Conservation (phyloP, 2,329 filamentous ascomycete species). For the Colletotrichum sp. region DNA sequence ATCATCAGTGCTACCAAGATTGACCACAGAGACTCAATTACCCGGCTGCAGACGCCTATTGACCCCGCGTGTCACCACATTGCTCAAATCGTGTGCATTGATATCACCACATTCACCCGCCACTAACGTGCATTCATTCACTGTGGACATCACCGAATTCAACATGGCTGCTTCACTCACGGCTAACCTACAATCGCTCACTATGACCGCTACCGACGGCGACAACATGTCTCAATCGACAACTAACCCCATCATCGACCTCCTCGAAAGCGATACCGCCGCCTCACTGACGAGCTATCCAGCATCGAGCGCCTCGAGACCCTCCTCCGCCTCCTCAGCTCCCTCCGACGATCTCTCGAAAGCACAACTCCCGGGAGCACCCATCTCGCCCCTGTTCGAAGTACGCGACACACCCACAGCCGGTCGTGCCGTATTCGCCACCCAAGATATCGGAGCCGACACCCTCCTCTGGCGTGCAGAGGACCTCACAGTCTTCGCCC, state of each 20-base stretch:
- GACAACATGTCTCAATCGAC: background rate
- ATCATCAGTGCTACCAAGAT: background rate
- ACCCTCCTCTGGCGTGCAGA: slow-evolving; percentile 13
- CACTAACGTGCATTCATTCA: background rate
- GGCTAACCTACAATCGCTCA: background rate
- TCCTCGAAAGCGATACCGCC: background rate
- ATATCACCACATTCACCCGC: background rate
- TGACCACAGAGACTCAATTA: background rate
- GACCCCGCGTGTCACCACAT: background rate
- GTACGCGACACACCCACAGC: slow-evolving; percentile 11
- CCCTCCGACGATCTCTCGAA: background rate
- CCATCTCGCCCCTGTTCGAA: slow-evolving; percentile 9
- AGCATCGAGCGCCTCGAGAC: slow-evolving; percentile 30
- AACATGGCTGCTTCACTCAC: background rate
- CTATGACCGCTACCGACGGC: background rate
- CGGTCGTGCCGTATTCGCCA: slow-evolving; percentile 16
- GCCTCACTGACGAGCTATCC: slow-evolving; percentile 14
- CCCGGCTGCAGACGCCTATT: background rate
- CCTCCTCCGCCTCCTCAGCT: slow-evolving; percentile 8
- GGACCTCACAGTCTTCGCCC: slow-evolving; percentile 5
- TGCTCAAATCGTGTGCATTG: background rate
- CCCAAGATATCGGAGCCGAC: background rate
- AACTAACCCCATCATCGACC: background rate
- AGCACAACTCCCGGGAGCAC: background rate
- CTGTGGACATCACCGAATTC: background rate